A percentile compares a stretch with the other conserved stretches of the same genome.
These are phyloP conservation scores for Candolleomyces eurysporus DNA, from an alignment of 768 basidiomycete genomes.

Conservation along the genomic window DNA sequence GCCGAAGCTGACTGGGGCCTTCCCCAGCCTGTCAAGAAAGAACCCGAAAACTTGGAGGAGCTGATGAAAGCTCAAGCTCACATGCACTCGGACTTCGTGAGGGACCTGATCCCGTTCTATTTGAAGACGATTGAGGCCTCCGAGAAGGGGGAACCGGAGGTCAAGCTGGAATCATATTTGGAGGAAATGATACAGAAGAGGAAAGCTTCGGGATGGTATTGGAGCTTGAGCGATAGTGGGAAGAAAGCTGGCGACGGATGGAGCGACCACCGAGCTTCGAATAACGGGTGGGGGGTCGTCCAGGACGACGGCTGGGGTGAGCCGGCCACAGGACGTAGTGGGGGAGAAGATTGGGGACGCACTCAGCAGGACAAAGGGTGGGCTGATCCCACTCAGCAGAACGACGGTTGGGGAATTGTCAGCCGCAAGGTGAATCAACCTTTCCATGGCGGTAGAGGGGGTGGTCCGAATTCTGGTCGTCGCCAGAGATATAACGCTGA, in stretches of 20 bases:
- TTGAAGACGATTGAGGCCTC: conserved; percentile 11
- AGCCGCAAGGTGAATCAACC: too few species aligned
- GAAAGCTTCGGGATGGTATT: conserved; percentile 9
- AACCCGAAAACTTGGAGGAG: conserved; percentile 7
- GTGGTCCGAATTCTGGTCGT: too few species aligned
- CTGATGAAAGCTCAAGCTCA: background rate
- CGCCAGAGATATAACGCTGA: too few species aligned
- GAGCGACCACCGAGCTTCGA: conserved; percentile 8
- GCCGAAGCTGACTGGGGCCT: background rate
- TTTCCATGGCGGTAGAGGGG: too few species aligned
- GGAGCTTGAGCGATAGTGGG: background rate
- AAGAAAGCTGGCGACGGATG: conserved; percentile 6
- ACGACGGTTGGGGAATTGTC: too few species aligned
- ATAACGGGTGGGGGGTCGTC: background rate
- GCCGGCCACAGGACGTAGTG: too few species aligned
- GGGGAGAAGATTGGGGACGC: background rate
- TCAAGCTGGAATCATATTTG: conserved; percentile 12
- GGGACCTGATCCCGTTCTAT: conserved; percentile 12
- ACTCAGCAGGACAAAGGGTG: too few species aligned
- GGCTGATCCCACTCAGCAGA: too few species aligned
- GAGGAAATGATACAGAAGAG: conserved; percentile 6
- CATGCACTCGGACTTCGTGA: conserved; percentile 1
- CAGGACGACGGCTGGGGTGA: background rate
- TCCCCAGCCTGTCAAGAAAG: background rate
- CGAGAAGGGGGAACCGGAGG: conserved; percentile 10